Conservation (phyloP, 225 moss, liverwort and hornwort genomes). For the Lunularia cruciata region DNA sequence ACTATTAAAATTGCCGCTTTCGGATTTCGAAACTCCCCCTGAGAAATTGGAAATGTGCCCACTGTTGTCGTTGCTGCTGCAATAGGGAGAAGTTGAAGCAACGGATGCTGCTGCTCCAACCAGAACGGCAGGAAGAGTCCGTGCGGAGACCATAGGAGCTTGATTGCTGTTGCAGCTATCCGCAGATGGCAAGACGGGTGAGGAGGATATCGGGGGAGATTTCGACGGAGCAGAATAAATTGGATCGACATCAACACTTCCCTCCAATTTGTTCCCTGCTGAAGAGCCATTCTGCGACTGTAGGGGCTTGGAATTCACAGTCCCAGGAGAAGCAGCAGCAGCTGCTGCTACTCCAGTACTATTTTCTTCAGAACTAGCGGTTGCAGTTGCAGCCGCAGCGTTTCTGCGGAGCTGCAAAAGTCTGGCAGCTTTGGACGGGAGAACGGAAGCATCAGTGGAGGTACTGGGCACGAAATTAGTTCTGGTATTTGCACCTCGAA, state of each 20-base stretch:
- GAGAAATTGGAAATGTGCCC: constrained; percentile 13
- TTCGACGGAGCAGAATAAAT: neutral
- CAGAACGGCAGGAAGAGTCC: neutral
- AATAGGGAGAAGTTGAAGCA: constrained; percentile 3
- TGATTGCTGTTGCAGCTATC: neutral
- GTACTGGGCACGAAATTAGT: constrained; percentile 77
- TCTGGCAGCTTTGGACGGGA: constrained; percentile 78
- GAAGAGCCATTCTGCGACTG: neutral
- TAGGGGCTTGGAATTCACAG: constrained; percentile 18
- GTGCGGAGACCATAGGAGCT: neutral
- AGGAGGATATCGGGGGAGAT: constrained; percentile 1
- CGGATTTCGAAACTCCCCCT: constrained; percentile 30
- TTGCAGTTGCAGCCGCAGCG: constrained; percentile 37
- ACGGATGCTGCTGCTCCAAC: neutral
- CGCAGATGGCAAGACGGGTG: constrained; percentile 4
- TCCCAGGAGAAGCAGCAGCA: constrained; percentile 2
- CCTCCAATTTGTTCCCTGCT: constrained; percentile 24
- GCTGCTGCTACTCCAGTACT: constrained; percentile 1
- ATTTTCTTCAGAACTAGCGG: constrained; percentile 16
- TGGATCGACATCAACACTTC: constrained; percentile 8
- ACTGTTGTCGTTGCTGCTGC: constrained; percentile 20
- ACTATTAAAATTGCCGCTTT: constrained; percentile 33
- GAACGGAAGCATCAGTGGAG: constrained; percentile 49
- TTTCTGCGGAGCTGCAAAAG: constrained; percentile 73
- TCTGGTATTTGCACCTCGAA: constrained; percentile 83